A percentile compares a stretch with the other conserved stretches of the same genome.
These are phyloP conservation scores for Fusarium hainanense DNA, from an alignment of 2,329 filamentous ascomycete genomes.

Conservation along the genomic window DNA sequence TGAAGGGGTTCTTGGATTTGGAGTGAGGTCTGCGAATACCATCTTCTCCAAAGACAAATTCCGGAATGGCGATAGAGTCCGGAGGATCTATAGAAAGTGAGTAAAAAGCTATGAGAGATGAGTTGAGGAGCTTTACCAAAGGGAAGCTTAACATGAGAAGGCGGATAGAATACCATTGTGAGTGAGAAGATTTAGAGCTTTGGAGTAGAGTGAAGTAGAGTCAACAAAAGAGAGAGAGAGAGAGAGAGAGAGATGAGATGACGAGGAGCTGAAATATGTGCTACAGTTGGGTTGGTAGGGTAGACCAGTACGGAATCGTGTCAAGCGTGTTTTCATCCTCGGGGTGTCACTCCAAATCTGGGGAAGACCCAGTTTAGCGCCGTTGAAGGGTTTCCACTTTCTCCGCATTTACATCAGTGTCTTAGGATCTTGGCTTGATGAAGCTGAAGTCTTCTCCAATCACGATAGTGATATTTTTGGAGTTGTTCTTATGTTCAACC, in stretches of 20 bases:
- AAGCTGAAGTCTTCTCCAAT: not conserved
- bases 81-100: conserved; percentile 63
- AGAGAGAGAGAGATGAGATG: not conserved
- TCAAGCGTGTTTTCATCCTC: conserved; percentile 2
- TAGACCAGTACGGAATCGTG: not conserved
- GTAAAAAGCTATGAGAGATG: not conserved
- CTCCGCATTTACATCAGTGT: conserved; percentile 21
- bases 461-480: not conserved
- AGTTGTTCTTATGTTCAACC: not conserved
- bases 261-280: conserved; percentile 30
- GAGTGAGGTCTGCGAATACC: conserved; percentile 74
- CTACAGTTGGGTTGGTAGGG: not conserved
- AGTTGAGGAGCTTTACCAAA: conserved; percentile 50
- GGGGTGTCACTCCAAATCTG: conserved; percentile 21
- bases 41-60: conserved; percentile 80
- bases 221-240: not conserved
- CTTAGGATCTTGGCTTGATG: conserved; percentile 4
- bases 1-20: conserved; percentile 76
- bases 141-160: conserved; percentile 70
- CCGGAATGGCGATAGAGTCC: conserved; percentile 77
- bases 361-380: conserved; percentile 30
- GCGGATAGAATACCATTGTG: conserved; percentile 68
- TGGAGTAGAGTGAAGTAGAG: not conserved
- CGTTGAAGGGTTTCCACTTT: conserved; percentile 9
- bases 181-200: not conserved